A percentile compares a stretch with the other conserved stretches of the same genome.
Evolutionary conservation across 345 rosid species (phyloP).

Genomic region (Firmiana major): DNA sequence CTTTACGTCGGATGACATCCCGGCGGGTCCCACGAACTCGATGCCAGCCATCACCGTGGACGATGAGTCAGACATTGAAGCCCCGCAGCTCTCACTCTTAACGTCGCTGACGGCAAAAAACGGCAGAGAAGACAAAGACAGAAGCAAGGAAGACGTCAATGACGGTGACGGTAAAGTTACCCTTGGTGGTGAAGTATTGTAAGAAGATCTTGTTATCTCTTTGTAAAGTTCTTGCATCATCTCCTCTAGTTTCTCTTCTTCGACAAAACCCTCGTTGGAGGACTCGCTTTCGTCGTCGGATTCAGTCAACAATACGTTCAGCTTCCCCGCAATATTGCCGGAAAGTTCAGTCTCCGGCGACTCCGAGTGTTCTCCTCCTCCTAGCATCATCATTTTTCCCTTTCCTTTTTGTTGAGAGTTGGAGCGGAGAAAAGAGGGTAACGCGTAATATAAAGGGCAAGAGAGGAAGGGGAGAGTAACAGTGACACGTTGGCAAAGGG

Average conservation of each 20-base stretch:
- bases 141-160: background rate
- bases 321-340: background rate
- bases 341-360: slow-evolving; percentile 8
- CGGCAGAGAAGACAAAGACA: background rate
- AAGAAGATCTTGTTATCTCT: slow-evolving; percentile 28
- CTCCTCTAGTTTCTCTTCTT: slow-evolving; percentile 40
- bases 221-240: slow-evolving; percentile 42
- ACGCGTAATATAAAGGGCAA: background rate
- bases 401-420: background rate
- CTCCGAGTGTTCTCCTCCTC: background rate
- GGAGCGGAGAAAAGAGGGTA: background rate
- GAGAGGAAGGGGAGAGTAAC: too few relatives aligned
- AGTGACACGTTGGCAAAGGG: slow-evolving; percentile 19
- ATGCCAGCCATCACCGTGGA: slow-evolving; percentile 39
- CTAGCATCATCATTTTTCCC: background rate
- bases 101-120: slow-evolving; percentile 4
- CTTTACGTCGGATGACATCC: background rate
- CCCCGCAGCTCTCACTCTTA: slow-evolving; percentile 38
- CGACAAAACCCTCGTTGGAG: slow-evolving; percentile 24
- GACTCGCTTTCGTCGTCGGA: slow-evolving; percentile 25
- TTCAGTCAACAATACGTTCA: slow-evolving; percentile 25
- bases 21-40: slow-evolving; percentile 16
- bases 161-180: background rate
- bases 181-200: background rate
- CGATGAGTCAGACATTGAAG: slow-evolving; percentile 27